A percentile compares a stretch with the other conserved stretches of the same genome.
phyloP scores from a whole-genome alignment of 1,139 yeast species.

The Scheffersomyces segobiensis region DNA sequence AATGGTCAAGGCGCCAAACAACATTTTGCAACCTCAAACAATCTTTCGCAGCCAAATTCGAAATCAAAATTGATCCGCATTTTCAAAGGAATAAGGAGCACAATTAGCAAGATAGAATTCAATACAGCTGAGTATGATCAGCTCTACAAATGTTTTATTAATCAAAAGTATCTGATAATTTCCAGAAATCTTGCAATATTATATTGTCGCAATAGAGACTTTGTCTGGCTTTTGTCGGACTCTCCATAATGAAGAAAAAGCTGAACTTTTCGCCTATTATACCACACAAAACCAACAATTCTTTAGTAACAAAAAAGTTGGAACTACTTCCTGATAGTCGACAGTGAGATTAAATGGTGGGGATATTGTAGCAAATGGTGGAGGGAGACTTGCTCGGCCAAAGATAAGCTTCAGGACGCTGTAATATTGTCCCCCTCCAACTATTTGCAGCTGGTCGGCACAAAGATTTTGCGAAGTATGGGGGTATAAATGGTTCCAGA shows the following conservation, averaged over 20 bases:
- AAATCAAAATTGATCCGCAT: not conserved
- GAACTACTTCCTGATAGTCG: no score
- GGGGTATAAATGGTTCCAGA: not conserved
- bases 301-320: no score
- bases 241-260: no score
- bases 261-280: no score
- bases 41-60: not conserved
- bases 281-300: no score
- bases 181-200: no score
- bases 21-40: not conserved
- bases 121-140: not conserved
- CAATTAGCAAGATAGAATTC: not conserved
- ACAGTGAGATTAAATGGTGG: no score
- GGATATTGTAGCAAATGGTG: not conserved
- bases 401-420: not conserved
- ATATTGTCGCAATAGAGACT: no score
- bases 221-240: no score
- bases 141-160: not conserved
- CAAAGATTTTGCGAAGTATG: not conserved
- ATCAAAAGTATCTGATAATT: no score
- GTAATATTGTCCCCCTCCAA: not conserved
- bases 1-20: not conserved
- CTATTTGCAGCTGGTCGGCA: not conserved
- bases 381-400: not conserved
- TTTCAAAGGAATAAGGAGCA: not conserved